These are phyloP conservation scores for Hymenoscyphus linearis DNA, from an alignment of 2,329 filamentous ascomycete genomes.

Conservation along the genomic window DNA sequence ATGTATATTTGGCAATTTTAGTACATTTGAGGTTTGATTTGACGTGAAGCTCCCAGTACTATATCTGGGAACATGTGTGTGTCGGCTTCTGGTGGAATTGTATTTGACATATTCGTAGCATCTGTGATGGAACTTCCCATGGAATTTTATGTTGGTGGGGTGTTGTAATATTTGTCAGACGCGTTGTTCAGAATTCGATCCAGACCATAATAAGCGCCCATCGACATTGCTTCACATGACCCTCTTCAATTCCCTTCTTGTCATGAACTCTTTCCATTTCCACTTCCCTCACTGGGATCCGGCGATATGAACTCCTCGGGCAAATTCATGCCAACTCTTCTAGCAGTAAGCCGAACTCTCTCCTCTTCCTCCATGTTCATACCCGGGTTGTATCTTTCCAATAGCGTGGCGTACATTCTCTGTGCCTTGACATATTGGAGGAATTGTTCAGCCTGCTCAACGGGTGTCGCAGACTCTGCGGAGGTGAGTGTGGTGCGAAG, in stretches of 20 bases:
- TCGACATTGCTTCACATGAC: background rate
- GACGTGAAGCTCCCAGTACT: background rate
- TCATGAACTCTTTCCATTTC: background rate
- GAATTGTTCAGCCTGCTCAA: conserved; percentile 66
- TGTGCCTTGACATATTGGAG: conserved; percentile 80
- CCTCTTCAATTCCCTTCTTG: background rate
- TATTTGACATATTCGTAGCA: background rate
- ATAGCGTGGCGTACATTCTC: conserved; percentile 69
- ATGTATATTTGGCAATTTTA: background rate
- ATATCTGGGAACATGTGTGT: background rate
- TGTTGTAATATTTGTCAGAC: background rate
- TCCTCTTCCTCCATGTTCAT: conserved; percentile 85
- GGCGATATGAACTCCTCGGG: conserved; percentile 52
- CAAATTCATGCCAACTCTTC: conserved; percentile 86
- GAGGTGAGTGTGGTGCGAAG: conserved; percentile 58
- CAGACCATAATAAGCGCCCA: background rate
- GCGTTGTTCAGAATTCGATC: background rate
- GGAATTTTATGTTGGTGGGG: background rate
- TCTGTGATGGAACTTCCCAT: background rate
- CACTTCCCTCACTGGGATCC: background rate
- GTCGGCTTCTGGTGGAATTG: background rate
- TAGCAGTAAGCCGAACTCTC: conserved; percentile 73
- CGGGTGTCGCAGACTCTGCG: conserved; percentile 28
- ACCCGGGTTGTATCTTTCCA: conserved; percentile 92
- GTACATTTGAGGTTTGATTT: background rate